phyloP scores from a whole-genome alignment of 768 basidiomycete species.

The Russula earlei region DNA sequence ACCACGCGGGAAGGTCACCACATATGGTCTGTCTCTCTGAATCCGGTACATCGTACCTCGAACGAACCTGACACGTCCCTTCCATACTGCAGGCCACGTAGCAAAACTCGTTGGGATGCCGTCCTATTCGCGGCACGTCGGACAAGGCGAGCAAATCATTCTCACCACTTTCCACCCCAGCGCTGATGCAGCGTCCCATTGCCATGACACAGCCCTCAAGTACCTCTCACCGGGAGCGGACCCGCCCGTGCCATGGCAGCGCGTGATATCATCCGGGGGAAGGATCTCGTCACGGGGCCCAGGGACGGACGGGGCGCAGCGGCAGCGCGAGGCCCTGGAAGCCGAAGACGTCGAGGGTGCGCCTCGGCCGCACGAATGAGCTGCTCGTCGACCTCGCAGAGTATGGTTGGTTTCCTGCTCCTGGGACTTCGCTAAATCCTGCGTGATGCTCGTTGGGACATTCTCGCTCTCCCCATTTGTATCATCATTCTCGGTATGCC shows the following conservation, averaged over 20 bases:
- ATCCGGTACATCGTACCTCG: no score
- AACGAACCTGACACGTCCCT: no score
- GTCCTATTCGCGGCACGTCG: conserved; percentile 68
- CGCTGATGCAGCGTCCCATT: no score
- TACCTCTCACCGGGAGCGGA: conserved; percentile 48
- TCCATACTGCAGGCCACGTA: conserved; percentile 51
- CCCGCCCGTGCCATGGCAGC: conserved; percentile 74
- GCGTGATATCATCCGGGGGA: conserved; percentile 64
- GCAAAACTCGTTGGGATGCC: conserved; percentile 78
- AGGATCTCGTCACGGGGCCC: conserved; percentile 77
- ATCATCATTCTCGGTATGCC: no score
- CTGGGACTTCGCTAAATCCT: background rate
- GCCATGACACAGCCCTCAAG: no score
- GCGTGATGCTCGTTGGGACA: background rate
- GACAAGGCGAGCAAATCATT: conserved; percentile 46
- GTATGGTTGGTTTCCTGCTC: conserved; percentile 62
- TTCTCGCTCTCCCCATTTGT: no score
- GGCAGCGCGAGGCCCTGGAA: conserved; percentile 66
- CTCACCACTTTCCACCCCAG: conserved; percentile 28
- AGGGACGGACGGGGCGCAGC: conserved; percentile 66
- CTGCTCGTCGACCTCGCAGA: conserved; percentile 45
- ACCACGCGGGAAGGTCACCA: conserved; percentile 59
- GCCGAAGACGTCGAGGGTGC: conserved; percentile 80
- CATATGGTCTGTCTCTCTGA: conserved; percentile 54
- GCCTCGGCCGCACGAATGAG: conserved; percentile 42